phyloP scores from a whole-genome alignment of 495 filamentous ascomycete genomes.

The Cryomyces minteri region DNA sequence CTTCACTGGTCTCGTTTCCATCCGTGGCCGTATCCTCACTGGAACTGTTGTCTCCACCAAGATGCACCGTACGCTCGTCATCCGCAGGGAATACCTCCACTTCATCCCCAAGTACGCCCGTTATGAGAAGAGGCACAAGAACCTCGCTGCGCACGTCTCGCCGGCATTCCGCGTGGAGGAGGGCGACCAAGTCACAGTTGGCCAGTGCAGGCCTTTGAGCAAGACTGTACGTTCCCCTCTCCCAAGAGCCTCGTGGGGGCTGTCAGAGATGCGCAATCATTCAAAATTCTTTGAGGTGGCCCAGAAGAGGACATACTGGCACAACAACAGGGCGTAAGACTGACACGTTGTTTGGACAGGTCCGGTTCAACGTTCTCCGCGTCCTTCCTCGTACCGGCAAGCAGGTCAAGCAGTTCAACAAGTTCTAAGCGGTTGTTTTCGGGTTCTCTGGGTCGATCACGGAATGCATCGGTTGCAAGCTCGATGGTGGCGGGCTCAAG shows the following conservation, averaged over 20 bases:
- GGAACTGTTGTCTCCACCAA: slow-evolving; percentile 89
- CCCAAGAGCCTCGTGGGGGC: not conserved
- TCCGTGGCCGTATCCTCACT: slow-evolving; percentile 99
- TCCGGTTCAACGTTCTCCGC: slow-evolving; percentile 98
- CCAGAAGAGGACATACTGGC: not conserved
- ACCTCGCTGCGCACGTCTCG: slow-evolving; percentile 94
- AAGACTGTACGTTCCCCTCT: slow-evolving; percentile 67
- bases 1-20: slow-evolving; percentile 93
- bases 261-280: not conserved
- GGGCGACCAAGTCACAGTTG: slow-evolving; percentile 96
- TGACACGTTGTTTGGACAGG: slow-evolving; percentile 27
- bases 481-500: too few species aligned
- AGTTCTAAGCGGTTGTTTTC: slow-evolving; percentile 50
- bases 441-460: too few species aligned
- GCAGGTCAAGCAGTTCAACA: slow-evolving; percentile 89
- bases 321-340: not conserved
- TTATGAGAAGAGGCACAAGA: slow-evolving; percentile 99
- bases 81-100: slow-evolving; percentile 99
- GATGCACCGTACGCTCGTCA: slow-evolving; percentile 56
- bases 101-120: slow-evolving; percentile 96
- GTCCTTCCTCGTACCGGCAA: slow-evolving; percentile 93
- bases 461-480: too few species aligned
- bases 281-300: not conserved
- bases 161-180: slow-evolving; percentile 99
- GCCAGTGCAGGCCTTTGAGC: slow-evolving; percentile 93